A percentile compares a stretch with the other conserved stretches of the same genome.
These are phyloP conservation scores for Lodderomyces metapsilosis DNA, from an alignment of 1,139 yeast genomes.

Conservation along the genomic window DNA sequence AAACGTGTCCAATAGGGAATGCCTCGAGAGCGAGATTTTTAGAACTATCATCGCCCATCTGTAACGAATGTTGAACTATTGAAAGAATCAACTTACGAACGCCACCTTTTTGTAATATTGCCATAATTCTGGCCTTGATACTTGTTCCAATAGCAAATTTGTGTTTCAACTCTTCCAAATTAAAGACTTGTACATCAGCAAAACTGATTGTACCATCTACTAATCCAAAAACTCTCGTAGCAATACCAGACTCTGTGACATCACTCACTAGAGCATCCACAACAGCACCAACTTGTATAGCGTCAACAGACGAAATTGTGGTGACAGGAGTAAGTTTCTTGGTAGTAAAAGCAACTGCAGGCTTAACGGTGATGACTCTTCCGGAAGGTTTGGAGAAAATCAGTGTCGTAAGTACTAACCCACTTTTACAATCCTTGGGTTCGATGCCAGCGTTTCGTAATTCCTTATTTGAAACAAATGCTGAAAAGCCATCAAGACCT, in stretches of 20 bases:
- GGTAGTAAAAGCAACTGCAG: conserved; percentile 22
- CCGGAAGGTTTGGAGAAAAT: conserved; percentile 45
- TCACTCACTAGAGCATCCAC: conserved; percentile 73
- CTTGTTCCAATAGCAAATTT: conserved; percentile 65
- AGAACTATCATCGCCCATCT: conserved; percentile 17
- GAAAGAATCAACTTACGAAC: conserved; percentile 65
- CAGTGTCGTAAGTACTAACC: conserved; percentile 52
- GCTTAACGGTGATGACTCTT: conserved; percentile 64
- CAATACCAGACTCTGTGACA: conserved; percentile 59
- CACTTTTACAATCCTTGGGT: conserved; percentile 22
- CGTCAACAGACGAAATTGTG: conserved; percentile 67
- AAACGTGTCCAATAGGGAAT: conserved; percentile 72
- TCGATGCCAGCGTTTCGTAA: conserved; percentile 26
- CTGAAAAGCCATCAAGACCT: conserved; percentile 57
- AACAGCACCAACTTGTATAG: conserved; percentile 80
- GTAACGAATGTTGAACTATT: conserved; percentile 53
- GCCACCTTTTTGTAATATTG: conserved; percentile 55
- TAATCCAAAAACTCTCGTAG: conserved; percentile 67
- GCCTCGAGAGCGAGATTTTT: conserved; percentile 46
- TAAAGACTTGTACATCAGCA: conserved; percentile 59
- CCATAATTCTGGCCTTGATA: conserved; percentile 69
- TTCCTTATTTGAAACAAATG: conserved; percentile 78
- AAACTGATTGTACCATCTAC: conserved; percentile 70
- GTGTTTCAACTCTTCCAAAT: conserved; percentile 51
- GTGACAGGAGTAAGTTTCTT: conserved; percentile 47